A percentile compares a stretch with the other conserved stretches of the same genome.
phyloP scores from a whole-genome alignment of 176 grass and related monocot species.

The bread wheat (Triticum aestivum) region DNA sequence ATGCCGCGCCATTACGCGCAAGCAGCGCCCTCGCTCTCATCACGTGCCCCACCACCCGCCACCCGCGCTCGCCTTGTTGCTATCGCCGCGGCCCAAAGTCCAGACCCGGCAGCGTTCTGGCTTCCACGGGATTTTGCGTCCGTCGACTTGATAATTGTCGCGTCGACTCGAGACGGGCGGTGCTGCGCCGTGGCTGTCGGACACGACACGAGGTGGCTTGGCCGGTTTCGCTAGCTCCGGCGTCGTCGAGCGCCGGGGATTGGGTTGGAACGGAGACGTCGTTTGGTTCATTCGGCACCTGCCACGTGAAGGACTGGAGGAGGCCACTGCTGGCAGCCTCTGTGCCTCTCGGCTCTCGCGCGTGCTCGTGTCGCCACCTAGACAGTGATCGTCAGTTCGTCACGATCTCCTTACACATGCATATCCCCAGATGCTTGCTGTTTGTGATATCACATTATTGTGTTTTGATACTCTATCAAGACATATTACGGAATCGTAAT shows the following conservation, averaged over 20 bases:
- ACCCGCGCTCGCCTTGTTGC: neutral
- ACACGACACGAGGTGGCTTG: neutral
- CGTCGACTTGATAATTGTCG: neutral
- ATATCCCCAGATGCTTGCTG: neutral
- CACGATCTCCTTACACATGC: neutral
- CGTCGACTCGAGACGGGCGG: no score
- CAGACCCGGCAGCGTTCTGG: no score
- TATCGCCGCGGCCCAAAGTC: neutral
- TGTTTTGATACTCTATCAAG: no score
- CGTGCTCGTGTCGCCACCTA: neutral
- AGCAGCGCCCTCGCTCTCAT: neutral
- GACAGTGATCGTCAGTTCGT: neutral
- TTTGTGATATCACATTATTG: no score
- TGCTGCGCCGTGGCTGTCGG: neutral
- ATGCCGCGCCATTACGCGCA: neutral
- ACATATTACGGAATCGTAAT: neutral
- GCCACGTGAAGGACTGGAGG: neutral
- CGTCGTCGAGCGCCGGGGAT: no score
- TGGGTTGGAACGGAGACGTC: no score
- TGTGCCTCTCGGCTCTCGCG: neutral
- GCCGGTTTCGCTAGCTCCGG: no score
- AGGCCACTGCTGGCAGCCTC: neutral
- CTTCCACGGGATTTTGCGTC: neutral
- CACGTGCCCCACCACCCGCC: neutral
- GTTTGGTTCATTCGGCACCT: neutral